Percentiles rank a stretch among this genome's conserved stretches.
These are phyloP conservation scores for Schizophyllum amplum DNA, from an alignment of 1,284 basidiomycete species.

Conservation along the genomic window DNA sequence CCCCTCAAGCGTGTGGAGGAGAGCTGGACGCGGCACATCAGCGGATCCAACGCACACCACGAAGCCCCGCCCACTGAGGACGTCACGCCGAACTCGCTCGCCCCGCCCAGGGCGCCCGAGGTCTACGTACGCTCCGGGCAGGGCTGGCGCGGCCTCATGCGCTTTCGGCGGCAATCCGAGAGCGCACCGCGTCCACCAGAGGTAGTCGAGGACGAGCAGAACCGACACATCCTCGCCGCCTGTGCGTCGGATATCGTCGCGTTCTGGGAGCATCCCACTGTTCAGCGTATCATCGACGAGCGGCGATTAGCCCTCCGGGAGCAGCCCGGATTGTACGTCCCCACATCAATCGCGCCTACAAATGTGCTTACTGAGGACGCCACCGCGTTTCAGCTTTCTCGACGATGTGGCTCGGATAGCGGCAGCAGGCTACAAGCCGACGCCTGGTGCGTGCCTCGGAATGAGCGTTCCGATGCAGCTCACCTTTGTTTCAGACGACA, in stretches of 20 bases:
- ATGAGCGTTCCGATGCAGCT: conserved; percentile 3
- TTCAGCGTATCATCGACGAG: conserved; percentile 31
- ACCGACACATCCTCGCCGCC: conserved; percentile 39
- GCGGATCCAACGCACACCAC: conserved; percentile 17
- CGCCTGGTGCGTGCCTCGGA: conserved; percentile 28
- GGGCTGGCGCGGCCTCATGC: conserved; percentile 38
- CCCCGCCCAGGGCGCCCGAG: conserved; percentile 37
- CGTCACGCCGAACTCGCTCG: conserved; percentile 8
- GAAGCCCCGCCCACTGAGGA: background rate
- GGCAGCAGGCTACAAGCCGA: conserved; percentile 41
- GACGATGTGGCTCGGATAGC: conserved; percentile 45
- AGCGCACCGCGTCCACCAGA: conserved; percentile 14
- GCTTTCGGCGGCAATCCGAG: conserved; percentile 20
- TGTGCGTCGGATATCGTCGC: conserved; percentile 45
- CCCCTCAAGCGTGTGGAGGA: conserved; percentile 50
- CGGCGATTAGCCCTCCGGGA: conserved; percentile 41
- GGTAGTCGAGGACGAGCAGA: conserved; percentile 32
- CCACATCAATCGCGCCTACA: background rate
- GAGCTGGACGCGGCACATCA: conserved; percentile 32
- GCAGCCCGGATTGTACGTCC: conserved; percentile 53
- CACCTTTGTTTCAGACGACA: conserved; percentile 35
- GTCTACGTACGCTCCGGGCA: conserved; percentile 38
- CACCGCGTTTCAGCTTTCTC: conserved; percentile 38
- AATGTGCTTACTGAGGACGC: conserved; percentile 7
- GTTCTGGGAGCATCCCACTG: conserved; percentile 39